phyloP scores from a whole-genome alignment of 2,329 filamentous ascomycete species.

The Fusarium sp. region DNA sequence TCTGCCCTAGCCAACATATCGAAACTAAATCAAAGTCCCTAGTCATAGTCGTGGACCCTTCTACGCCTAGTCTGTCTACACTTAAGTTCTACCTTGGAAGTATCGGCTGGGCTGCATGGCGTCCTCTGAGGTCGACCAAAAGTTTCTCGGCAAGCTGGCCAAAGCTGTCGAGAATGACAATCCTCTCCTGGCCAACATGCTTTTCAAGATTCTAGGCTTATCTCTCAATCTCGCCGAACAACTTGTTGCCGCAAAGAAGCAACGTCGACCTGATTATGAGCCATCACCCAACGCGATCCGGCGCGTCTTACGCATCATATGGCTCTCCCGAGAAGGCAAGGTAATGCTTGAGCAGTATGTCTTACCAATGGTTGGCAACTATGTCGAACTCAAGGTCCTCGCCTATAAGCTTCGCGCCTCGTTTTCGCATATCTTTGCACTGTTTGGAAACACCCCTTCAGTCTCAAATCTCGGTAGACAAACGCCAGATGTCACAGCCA shows the following conservation, averaged over 20 bases:
- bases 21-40: conserved; percentile 40
- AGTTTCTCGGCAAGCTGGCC: conserved; percentile 92
- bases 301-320: conserved; percentile 89
- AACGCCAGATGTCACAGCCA: conserved; percentile 61
- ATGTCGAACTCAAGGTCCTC: conserved; percentile 87
- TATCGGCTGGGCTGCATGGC: conserved; percentile 73
- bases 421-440: conserved; percentile 95
- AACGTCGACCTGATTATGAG: conserved; percentile 84
- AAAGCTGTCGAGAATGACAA: conserved; percentile 82
- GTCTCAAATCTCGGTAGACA: conserved; percentile 73
- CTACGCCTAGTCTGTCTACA: conserved; percentile 33
- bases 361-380: conserved; percentile 83
- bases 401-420: conserved; percentile 92
- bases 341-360: conserved; percentile 90
- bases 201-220: conserved; percentile 92
- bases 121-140: conserved; percentile 96
- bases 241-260: conserved; percentile 84
- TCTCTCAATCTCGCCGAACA: conserved; percentile 89
- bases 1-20: conserved; percentile 42
- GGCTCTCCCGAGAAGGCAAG: conserved; percentile 92
- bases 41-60: conserved; percentile 39
- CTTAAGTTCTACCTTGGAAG: conserved; percentile 20
- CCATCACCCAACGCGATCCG: conserved; percentile 83
- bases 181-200: conserved; percentile 81
- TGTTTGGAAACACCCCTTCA: conserved; percentile 92